Evolutionary conservation across 768 basidiomycete genomes (phyloP), one percentile per base, ranked within the genome.

Genomic region (Nevesoporus exiguus): DNA sequence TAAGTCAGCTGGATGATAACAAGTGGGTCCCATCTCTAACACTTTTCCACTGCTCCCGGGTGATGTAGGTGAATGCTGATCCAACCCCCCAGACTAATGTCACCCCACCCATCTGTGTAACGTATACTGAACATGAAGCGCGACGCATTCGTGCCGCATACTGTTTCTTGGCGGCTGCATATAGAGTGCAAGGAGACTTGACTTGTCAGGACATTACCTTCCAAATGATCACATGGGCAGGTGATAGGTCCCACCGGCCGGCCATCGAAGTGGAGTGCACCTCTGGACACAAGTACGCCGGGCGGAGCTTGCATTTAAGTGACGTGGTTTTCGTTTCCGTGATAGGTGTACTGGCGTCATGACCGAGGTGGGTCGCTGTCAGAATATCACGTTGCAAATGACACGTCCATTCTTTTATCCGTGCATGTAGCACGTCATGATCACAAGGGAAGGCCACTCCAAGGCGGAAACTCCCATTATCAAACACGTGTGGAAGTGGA

Each of bases 321-420:
- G 25, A 58, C n/a, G 13, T 41, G 15, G 17, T n/a, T 34, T 47
- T 29, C n/a, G 27, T 50, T 29, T 15, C 22, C 7, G 14, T 29
- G 24, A 37, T 15, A 58, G 55, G 7, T 53, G 50, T 37, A 47
- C 45, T 14, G 9, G 5, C 11, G n/a, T 58, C 11, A 10, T 6
- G 7, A 61, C 64, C 17, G 33, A 64, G 52, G 61, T 61, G 40
- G 4, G 46, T 34, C 9, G n/a, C n/a, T n/a, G 10, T 21, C 36
- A 40, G 2, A 11, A 10, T 22, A 8, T 40, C 15, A 40, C 29
- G n/a, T 8, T 29, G 27, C 5, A 29, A 29, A 22, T 29, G 19
- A 27, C n/a, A 19, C 9, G 27, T 34, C 8, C 19, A n/a, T 15
- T 47, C 24, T 25, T 27, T 4, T n/a, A n/a, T 25, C 27, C 8